Evolutionary conservation across 495 filamentous ascomycete species (phyloP), one percentile per base, ranked within the genome.

Genomic region (Tirmania nivea): DNA sequence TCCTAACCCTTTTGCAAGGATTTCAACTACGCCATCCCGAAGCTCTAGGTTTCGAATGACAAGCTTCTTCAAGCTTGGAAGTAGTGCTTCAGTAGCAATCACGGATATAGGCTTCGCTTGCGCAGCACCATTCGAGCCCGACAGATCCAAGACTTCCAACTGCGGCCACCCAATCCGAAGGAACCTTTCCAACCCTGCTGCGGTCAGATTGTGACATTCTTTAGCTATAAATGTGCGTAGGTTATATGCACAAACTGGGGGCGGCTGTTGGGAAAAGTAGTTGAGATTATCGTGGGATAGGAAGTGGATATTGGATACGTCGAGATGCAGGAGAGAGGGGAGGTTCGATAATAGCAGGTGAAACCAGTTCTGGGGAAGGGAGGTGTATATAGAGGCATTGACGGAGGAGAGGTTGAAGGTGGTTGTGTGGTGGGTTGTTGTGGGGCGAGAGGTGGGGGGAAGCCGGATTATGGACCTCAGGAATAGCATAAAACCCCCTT

Each of bases 401-500:
- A 55, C 54, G 54, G 14, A 3, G 3, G n/a, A 34, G 6, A 57
- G 21, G 8, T 35, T 56, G 14, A 55, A 39, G 12, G 25, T 19
- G 3, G 10, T 51, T 1, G 56, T 55, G 31, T 54, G 12, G 34
- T 21, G 34, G 9, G 49, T 42, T 19, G 39, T 45, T 19, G 14
- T 12, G 57, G 52, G 0, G 25, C 17, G 21, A 56, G 54, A n/a
- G 34, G 51, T 6, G 34, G 42, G 7, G 57, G 55, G 39, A 14
- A 45, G 39, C 39, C 8, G 39, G 3, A 14, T 45, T 10, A 66
- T 39, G 11, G 47, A 47, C 1, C 51, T 56, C 14, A 66, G 54
- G 51, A 57, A 57, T 2, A 55, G 16, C 20, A 62, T 48, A 39
- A 67, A 62, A 49, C 55, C 53, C 2, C 56, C 60, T 62, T 48